phyloP scores from a whole-genome alignment of 1,139 yeast species.

The Magnusiomyces magnusii region DNA sequence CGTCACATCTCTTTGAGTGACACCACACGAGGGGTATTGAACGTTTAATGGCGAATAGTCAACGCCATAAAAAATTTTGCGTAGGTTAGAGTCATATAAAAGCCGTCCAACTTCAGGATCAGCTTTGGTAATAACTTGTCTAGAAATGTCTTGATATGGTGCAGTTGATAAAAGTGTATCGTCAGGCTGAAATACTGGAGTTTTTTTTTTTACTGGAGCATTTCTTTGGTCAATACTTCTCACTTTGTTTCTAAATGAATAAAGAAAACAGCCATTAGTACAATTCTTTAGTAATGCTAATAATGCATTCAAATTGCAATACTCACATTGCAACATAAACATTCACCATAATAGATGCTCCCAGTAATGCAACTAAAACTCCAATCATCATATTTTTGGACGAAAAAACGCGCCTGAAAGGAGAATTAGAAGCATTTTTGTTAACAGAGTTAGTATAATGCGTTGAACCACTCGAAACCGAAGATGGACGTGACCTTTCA shows the following conservation, averaged over 20 bases:
- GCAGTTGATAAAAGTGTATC: neutral
- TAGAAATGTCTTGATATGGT: neutral
- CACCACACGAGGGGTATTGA: conserved; percentile 39
- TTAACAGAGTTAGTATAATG: neutral
- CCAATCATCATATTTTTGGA: neutral
- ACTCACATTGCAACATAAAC: neutral
- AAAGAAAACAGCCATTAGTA: neutral
- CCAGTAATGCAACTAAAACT: neutral
- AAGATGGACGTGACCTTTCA: neutral
- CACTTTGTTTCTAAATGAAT: neutral
- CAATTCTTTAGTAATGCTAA: neutral
- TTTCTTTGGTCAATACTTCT: neutral
- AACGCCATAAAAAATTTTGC: conserved; percentile 46
- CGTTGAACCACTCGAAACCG: neutral
- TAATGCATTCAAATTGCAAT: neutral
- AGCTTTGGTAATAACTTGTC: conserved; percentile 6
- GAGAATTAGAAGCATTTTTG: neutral
- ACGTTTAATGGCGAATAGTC: conserved; percentile 52
- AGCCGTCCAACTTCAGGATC: conserved; percentile 21
- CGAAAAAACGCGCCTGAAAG: neutral
- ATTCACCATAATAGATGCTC: neutral
- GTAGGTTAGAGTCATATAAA: conserved; percentile 32
- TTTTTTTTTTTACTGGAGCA: neutral
- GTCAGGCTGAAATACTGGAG: neutral
- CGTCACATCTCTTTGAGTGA: conserved; percentile 41